Conservation (phyloP, 176 grass and related monocot genomes). For the Elaeis guineensis region DNA sequence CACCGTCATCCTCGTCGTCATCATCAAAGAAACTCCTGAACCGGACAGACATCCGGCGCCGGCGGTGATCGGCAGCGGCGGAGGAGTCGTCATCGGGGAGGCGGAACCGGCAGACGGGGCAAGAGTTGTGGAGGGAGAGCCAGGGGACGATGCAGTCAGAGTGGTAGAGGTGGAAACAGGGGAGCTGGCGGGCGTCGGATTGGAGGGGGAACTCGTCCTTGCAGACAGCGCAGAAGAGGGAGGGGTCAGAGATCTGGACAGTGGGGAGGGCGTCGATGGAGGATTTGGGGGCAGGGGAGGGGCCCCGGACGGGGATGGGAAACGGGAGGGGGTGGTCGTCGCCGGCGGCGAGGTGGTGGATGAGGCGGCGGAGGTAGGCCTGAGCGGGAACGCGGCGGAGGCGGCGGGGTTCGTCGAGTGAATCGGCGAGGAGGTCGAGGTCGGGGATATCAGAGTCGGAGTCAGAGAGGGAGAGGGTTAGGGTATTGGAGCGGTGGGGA, state of each 20-base stretch:
- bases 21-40: constrained; percentile 12
- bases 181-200: constrained; percentile 42
- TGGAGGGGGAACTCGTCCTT: constrained; percentile 61
- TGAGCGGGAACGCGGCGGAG: constrained; percentile 9
- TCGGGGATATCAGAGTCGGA: constrained; percentile 19
- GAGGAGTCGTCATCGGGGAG: constrained; percentile 22
- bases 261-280: constrained; percentile 66
- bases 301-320: not conserved
- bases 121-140: constrained; percentile 76
- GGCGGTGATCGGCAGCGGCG: constrained; percentile 9
- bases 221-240: constrained; percentile 55
- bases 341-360: constrained; percentile 21
- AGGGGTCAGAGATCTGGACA: constrained; percentile 41
- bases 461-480: constrained; percentile 20
- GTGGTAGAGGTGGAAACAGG: constrained; percentile 77
- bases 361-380: constrained; percentile 28
- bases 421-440: not conserved
- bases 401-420: constrained; percentile 4
- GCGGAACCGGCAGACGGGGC: constrained; percentile 74
- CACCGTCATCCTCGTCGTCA: constrained; percentile 8
- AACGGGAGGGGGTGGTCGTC: constrained; percentile 8
- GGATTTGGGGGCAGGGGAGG: constrained; percentile 35
- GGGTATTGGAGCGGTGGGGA: constrained; percentile 19
- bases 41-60: constrained; percentile 33
- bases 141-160: constrained; percentile 73